Evolutionary conservation across 345 rosid species (phyloP).

Genomic region (Citrus trifoliata): DNA sequence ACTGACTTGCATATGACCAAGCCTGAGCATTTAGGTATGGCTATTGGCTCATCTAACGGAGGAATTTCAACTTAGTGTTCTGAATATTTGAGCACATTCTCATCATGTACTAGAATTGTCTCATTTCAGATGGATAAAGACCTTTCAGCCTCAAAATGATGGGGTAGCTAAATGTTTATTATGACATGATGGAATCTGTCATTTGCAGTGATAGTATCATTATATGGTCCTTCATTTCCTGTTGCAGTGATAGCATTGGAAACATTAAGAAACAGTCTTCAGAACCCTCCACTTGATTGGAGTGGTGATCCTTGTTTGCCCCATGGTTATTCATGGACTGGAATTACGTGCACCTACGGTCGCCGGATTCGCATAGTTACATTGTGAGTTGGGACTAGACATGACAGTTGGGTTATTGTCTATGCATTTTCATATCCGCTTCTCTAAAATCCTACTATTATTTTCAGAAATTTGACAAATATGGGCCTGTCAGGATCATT

Average conservation of each 20-base stretch:
- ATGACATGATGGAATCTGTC: not conserved
- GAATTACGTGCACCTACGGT: slow-evolving; percentile 66
- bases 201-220: not conserved
- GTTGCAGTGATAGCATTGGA: slow-evolving; percentile 58
- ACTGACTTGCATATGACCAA: not conserved
- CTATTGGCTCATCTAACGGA: not conserved
- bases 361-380: slow-evolving; percentile 60
- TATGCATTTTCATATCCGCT: not conserved
- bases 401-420: slow-evolving; percentile 1
- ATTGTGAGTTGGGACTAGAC: slow-evolving; percentile 52
- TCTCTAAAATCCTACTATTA: slow-evolving; percentile 1
- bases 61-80: not conserved
- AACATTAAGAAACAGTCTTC: slow-evolving; percentile 40
- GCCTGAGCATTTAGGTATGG: not conserved
- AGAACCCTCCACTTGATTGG: slow-evolving; percentile 75
- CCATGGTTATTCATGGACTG: slow-evolving; percentile 68
- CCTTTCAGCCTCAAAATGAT: not conserved
- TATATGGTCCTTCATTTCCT: not conserved
- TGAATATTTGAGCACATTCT: not conserved
- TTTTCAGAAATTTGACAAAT: slow-evolving; percentile 66
- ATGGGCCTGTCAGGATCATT: slow-evolving; percentile 71
- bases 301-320: slow-evolving; percentile 90
- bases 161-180: not conserved
- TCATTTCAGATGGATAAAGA: not conserved
- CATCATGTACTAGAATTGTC: not conserved